Evolutionary conservation across 345 rosid genomes (phyloP).

Genomic region (Heritiera fomes): DNA sequence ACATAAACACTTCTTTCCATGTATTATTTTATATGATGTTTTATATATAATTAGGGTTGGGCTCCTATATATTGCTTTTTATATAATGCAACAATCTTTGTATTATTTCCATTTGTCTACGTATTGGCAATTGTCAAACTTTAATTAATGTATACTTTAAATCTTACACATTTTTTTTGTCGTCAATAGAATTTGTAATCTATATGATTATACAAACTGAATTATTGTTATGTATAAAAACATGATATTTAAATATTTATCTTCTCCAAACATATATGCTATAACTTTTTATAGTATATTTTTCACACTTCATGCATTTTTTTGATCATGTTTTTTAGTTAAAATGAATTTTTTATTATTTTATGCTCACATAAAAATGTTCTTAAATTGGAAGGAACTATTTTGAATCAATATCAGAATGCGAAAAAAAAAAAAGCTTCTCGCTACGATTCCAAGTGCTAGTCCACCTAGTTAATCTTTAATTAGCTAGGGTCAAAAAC

Average conservation of each 20-base stretch:
- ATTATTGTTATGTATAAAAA: not conserved
- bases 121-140: no score
- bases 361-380: not conserved
- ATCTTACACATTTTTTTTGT: no score
- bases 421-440: not conserved
- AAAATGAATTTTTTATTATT: not conserved
- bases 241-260: not conserved
- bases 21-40: not conserved
- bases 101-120: no score
- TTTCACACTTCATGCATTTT: not conserved
- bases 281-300: not conserved
- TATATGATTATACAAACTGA: no score
- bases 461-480: conserved; percentile 10
- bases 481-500: no score
- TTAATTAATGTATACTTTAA: not conserved
- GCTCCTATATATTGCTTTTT: no score
- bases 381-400: not conserved
- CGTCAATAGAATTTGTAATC: no score
- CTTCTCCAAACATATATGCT: not conserved
- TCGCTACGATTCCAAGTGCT: conserved; percentile 20
- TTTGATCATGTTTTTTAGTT: not conserved
- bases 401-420: not conserved
- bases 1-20: no score
- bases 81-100: no score
- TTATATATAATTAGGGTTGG: no score